A percentile compares a stretch with the other conserved stretches of the same genome.
Conservation (phyloP, 306 rosid species). For the Vachellia pachyceras region DNA sequence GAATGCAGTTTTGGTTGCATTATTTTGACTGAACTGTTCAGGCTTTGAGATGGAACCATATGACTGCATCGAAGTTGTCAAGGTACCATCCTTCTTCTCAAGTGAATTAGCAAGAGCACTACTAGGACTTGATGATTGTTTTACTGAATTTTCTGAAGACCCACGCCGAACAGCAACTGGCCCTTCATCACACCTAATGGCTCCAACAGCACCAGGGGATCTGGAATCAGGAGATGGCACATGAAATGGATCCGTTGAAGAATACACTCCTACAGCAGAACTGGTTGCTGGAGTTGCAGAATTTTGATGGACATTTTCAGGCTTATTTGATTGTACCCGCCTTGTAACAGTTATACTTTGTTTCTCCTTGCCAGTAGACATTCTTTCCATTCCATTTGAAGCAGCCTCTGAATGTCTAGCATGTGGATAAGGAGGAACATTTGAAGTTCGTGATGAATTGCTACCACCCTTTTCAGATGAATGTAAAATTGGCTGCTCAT, state of each 20-base stretch:
- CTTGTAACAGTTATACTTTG: conserved; percentile 36
- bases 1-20: conserved; percentile 58
- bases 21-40: conserved; percentile 60
- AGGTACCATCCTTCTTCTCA: conserved; percentile 61
- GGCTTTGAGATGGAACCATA: conserved; percentile 60
- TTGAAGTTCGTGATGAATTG: conserved; percentile 50
- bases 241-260: conserved; percentile 96
- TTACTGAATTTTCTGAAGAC: conserved; percentile 60
- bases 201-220: conserved; percentile 86
- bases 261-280: conserved; percentile 88
- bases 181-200: conserved; percentile 96
- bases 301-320: conserved; percentile 50
- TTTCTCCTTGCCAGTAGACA: conserved; percentile 50
- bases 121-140: conserved; percentile 58
- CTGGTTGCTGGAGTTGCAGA: conserved; percentile 55
- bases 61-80: conserved; percentile 71
- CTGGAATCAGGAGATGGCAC: conserved; percentile 98
- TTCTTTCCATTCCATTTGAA: conserved; percentile 47
- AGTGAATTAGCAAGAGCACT: conserved; percentile 59
- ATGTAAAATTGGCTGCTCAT: conserved; percentile 33
- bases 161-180: conserved; percentile 82
- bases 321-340: conserved; percentile 51
- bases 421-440: conserved; percentile 60
- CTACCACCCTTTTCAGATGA: conserved; percentile 45
- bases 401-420: conserved; percentile 46